Evolutionary conservation across 768 basidiomycete species (phyloP).

Genomic region (Tremella yokohamensis): DNA sequence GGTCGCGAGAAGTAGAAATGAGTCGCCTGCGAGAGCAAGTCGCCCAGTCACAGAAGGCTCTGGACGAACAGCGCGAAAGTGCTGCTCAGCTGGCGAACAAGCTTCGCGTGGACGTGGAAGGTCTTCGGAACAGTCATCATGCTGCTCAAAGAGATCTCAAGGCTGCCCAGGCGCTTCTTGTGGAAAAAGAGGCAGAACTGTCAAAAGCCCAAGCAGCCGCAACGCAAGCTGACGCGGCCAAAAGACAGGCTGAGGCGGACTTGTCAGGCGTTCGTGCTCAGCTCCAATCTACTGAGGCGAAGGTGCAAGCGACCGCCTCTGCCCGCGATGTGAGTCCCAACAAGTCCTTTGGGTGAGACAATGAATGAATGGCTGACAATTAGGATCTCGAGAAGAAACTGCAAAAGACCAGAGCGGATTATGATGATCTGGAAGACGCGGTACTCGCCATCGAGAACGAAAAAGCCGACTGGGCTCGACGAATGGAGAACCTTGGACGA

Average conservation of each 20-base stretch:
- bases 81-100: slow-evolving; percentile 67
- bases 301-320: slow-evolving; percentile 21
- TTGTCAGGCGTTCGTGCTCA: slow-evolving; percentile 26
- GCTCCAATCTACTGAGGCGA: slow-evolving; percentile 20
- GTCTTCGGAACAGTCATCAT: slow-evolving; percentile 61
- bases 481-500: slow-evolving; percentile 66
- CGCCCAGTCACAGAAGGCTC: slow-evolving; percentile 62
- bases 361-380: slow-evolving; percentile 8
- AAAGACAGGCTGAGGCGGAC: slow-evolving; percentile 46
- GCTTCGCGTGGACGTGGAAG: slow-evolving; percentile 71
- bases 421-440: slow-evolving; percentile 81
- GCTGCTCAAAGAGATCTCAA: slow-evolving; percentile 64
- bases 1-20: slow-evolving; percentile 82
- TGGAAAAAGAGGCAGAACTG: slow-evolving; percentile 56
- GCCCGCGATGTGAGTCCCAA: slow-evolving; percentile 66
- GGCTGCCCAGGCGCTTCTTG: slow-evolving; percentile 57
- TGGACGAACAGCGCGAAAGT: slow-evolving; percentile 62
- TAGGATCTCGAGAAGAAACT: slow-evolving; percentile 77
- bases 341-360: not conserved
- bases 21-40: slow-evolving; percentile 65
- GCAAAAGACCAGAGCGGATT: slow-evolving; percentile 66
- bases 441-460: slow-evolving; percentile 80
- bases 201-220: slow-evolving; percentile 57
- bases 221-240: slow-evolving; percentile 56
- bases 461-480: slow-evolving; percentile 67